Evolutionary conservation across 306 rosid genomes (phyloP).

Genomic region (Benincasa hispida): DNA sequence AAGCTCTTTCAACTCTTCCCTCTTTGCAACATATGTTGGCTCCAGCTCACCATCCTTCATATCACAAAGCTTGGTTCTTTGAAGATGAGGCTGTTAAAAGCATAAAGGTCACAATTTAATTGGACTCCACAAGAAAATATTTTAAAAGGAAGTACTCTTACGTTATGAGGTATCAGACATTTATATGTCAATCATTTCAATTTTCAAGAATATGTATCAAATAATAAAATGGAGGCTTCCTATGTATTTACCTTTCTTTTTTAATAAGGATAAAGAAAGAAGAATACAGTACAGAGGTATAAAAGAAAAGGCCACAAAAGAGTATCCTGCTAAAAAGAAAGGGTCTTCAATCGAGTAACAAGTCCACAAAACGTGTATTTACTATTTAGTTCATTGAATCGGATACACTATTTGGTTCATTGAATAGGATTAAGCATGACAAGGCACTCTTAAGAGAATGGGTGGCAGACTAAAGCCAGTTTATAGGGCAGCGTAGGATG

Average conservation of each 20-base stretch:
- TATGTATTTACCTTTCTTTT: too few relatives aligned
- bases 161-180: neutral
- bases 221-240: neutral
- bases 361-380: neutral
- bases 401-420: neutral
- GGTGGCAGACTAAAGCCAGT: neutral
- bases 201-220: neutral
- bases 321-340: too few relatives aligned
- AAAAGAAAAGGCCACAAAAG: too few relatives aligned
- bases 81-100: slow-evolving; percentile 80
- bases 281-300: too few relatives aligned
- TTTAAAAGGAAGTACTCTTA: neutral
- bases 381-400: too few relatives aligned
- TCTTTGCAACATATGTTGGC: slow-evolving; percentile 49
- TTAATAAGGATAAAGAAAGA: too few relatives aligned
- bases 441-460: neutral
- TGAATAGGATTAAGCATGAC: neutral
- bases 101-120: slow-evolving; percentile 12
- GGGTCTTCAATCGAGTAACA: too few relatives aligned
- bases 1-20: slow-evolving; percentile 70
- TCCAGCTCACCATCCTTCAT: slow-evolving; percentile 86
- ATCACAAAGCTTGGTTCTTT: slow-evolving; percentile 92
- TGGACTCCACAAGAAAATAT: neutral
- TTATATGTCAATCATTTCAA: neutral
- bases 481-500: neutral